These are phyloP conservation scores for Plasmopara muralis DNA, from an alignment of 352 stramenopile species.

Conservation along the genomic window DNA sequence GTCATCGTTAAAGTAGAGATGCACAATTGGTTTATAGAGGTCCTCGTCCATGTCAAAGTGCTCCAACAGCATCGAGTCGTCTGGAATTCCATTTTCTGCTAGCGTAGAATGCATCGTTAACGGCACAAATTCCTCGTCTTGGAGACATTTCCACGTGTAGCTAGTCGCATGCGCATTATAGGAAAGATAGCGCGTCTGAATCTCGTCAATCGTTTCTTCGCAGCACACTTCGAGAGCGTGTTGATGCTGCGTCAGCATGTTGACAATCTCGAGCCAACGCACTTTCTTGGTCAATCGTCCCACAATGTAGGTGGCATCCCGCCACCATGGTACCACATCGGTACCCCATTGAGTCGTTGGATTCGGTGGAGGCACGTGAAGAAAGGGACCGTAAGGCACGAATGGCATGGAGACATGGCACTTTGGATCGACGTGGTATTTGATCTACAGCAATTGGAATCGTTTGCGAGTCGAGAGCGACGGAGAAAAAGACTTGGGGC, in stretches of 20 bases:
- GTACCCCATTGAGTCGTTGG: conserved; percentile 72
- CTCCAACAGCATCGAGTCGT: conserved; percentile 79
- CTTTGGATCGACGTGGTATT: conserved; percentile 72
- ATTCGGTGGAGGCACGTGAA: conserved; percentile 82
- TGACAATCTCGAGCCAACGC: conserved; percentile 84
- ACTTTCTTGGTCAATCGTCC: conserved; percentile 63
- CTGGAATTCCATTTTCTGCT: conserved; percentile 81
- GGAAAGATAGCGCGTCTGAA: conserved; percentile 78
- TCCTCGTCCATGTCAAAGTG: conserved; percentile 84
- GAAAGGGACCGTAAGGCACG: conserved; percentile 76
- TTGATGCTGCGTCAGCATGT: conserved; percentile 85
- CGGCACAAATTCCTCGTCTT: conserved; percentile 83
- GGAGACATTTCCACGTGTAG: conserved; percentile 90
- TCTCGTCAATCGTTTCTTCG: conserved; percentile 86
- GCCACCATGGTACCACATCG: conserved; percentile 84
- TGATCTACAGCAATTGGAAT: conserved; percentile 34
- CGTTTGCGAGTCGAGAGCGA: neutral
- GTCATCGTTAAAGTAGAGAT: conserved; percentile 93
- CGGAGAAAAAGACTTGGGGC: neutral
- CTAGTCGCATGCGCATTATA: conserved; percentile 86
- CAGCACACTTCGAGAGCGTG: conserved; percentile 79
- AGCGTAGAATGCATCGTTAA: conserved; percentile 86
- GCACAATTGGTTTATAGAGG: conserved; percentile 80
- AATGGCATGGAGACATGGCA: conserved; percentile 75
- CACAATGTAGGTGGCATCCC: conserved; percentile 64